phyloP scores from a whole-genome alignment of 805 yeast species.

The Hanseniaspora mollemarum region DNA sequence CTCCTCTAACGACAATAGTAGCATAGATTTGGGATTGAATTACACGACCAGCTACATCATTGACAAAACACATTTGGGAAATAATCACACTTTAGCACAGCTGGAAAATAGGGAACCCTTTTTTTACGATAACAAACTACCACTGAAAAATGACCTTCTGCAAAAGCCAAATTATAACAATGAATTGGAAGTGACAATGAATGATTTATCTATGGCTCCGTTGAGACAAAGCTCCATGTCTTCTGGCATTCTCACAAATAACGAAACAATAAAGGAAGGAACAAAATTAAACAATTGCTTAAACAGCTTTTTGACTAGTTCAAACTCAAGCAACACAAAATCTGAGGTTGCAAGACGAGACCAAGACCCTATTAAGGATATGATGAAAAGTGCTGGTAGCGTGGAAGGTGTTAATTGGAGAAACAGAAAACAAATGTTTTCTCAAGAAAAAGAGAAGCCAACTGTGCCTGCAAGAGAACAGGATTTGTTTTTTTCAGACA shows the following conservation, averaged over 20 bases:
- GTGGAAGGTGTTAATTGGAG: conserved; percentile 15
- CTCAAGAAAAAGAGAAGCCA: background rate
- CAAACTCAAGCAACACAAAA: background rate
- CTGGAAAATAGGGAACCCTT: background rate
- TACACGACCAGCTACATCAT: background rate
- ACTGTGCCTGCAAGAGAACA: conserved; percentile 9
- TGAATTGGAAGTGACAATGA: background rate
- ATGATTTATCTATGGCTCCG: background rate
- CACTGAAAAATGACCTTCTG: too few species aligned
- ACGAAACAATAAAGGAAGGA: background rate
- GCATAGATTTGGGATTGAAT: background rate
- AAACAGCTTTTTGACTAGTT: background rate
- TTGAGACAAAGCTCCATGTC: conserved; percentile 13
- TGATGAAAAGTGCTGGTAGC: conserved; percentile 13
- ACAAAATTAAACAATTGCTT: background rate
- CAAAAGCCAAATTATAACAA: background rate
- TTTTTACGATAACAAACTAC: background rate
- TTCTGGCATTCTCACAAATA: conserved; percentile 2
- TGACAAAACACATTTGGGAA: background rate
- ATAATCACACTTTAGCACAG: background rate
- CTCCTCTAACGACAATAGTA: background rate
- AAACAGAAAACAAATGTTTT: conserved; percentile 8
- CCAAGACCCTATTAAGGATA: background rate
- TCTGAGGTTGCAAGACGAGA: background rate
- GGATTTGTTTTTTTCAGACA: conserved; percentile 7